phyloP scores from a whole-genome alignment of 2,329 filamentous ascomycete genomes.

The Scolecobasidium constrictum region DNA sequence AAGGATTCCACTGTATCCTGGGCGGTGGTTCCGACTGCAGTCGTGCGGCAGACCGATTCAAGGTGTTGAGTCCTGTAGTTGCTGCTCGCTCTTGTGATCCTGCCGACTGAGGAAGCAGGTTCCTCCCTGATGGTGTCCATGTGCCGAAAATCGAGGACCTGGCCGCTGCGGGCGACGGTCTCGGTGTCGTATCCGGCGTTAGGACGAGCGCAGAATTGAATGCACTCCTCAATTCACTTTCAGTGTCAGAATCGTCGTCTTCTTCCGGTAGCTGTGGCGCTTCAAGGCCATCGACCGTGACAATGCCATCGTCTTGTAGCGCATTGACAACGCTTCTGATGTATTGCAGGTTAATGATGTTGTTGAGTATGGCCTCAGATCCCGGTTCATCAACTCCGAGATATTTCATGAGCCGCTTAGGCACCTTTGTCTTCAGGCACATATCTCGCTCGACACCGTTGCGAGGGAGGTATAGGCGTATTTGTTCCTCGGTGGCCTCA shows the following conservation, averaged over 20 bases:
- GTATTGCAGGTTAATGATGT: slow-evolving; percentile 4
- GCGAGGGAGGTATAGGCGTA: slow-evolving; percentile 9
- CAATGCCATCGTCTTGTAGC: slow-evolving; percentile 10
- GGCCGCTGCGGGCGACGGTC: no score
- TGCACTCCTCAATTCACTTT: no score
- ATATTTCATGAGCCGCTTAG: slow-evolving; percentile 3
- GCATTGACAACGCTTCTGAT: slow-evolving; percentile 7
- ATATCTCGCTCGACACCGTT: not conserved
- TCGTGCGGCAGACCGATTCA: not conserved
- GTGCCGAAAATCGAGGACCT: no score
- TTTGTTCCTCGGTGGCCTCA: not conserved
- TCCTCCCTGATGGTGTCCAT: no score
- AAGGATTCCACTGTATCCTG: slow-evolving; percentile 24
- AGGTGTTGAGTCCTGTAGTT: no score
- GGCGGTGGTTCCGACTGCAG: not conserved
- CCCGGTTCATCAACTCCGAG: not conserved
- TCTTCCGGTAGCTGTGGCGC: no score
- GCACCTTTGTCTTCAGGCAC: slow-evolving; percentile 4
- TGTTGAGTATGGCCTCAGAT: not conserved
- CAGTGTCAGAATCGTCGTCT: not conserved
- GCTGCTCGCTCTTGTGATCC: no score
- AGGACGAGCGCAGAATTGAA: no score
- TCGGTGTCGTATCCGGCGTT: no score
- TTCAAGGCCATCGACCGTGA: slow-evolving; percentile 7
- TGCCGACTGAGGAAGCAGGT: no score